phyloP scores from a whole-genome alignment of 148 eudicot species.

The Oxyria digyna region DNA sequence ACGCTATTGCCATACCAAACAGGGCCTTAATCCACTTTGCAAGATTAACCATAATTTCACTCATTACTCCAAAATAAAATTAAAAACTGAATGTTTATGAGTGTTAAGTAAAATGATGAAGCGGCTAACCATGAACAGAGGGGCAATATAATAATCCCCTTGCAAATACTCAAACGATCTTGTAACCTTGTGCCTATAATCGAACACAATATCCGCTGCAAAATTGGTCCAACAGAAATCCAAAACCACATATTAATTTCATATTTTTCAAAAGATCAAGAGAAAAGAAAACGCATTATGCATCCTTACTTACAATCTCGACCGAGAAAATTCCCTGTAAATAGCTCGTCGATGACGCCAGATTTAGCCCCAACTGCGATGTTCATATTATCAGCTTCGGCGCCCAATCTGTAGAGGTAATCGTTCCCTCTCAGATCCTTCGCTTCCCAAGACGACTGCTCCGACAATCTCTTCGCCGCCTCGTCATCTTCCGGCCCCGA shows the following conservation, averaged over 20 bases:
- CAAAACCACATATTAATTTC: not conserved
- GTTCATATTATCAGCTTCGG: conserved; percentile 88
- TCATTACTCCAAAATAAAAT: not conserved
- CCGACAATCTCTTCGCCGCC: conserved; percentile 43
- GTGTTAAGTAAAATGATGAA: not conserved
- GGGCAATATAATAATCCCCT: conserved; percentile 97
- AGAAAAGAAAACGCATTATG: not conserved
- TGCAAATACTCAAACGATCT: conserved; percentile 84
- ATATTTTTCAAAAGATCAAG: not conserved
- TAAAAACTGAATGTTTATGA: not conserved
- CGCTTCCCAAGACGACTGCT: conserved; percentile 93
- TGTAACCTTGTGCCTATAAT: conserved; percentile 88
- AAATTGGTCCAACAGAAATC: not conserved
- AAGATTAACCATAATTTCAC: too few species aligned
- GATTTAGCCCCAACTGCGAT: conserved; percentile 87
- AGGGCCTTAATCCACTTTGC: too few species aligned
- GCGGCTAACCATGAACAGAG: conserved; percentile 63
- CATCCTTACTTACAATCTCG: conserved; percentile 41
- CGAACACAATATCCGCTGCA: conserved; percentile 98
- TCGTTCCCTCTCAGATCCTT: conserved; percentile 75
- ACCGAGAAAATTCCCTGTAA: conserved; percentile 82
- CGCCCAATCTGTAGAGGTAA: conserved; percentile 78
- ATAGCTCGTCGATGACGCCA: conserved; percentile 82
- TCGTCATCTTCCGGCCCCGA: not conserved
- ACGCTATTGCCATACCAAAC: too few species aligned